Evolutionary conservation across 768 basidiomycete genomes (phyloP).

Genomic region (Piloderma croceum): DNA sequence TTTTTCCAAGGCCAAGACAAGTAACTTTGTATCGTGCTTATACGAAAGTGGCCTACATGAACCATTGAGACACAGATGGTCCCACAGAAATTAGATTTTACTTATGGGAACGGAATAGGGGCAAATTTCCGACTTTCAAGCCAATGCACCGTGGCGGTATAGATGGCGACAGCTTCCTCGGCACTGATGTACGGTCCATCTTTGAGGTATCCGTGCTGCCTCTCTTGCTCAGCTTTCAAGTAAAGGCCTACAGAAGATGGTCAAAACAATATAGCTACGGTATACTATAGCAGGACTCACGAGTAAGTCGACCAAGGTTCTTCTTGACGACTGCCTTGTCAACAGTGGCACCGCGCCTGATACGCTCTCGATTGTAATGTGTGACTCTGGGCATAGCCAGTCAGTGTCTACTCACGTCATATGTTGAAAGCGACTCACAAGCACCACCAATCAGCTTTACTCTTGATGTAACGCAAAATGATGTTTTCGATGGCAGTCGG

Average conservation of each 20-base stretch:
- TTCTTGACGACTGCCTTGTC: slow-evolving; percentile 99
- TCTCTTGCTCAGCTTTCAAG: slow-evolving; percentile 98
- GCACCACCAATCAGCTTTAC: slow-evolving; percentile 99
- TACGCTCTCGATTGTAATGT: slow-evolving; percentile 97
- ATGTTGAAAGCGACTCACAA: too few relatives aligned
- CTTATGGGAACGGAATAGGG: slow-evolving; percentile 96
- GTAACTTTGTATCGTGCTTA: too few relatives aligned
- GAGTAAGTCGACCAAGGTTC: slow-evolving; percentile 96
- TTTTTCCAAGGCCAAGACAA: too few relatives aligned
- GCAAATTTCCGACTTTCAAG: slow-evolving; percentile 96
- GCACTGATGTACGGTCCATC: too few relatives aligned
- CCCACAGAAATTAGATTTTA: too few relatives aligned
- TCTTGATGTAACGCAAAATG: slow-evolving; percentile 97
- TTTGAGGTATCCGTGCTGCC: too few relatives aligned
- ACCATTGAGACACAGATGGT: too few relatives aligned
- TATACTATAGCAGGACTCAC: slow-evolving; percentile 36
- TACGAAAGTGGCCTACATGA: too few relatives aligned
- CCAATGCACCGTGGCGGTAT: too few relatives aligned
- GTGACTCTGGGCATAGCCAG: slow-evolving; percentile 56
- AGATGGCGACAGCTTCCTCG: too few relatives aligned
- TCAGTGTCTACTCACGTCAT: slow-evolving; percentile 1
- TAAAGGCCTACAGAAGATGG: slow-evolving; percentile 82
- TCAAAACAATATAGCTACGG: too few relatives aligned
- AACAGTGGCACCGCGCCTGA: slow-evolving; percentile 92
- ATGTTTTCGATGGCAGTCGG: slow-evolving; percentile 99